phyloP scores from a whole-genome alignment of 2,329 filamentous ascomycete species.

The Colletotrichum lentis region DNA sequence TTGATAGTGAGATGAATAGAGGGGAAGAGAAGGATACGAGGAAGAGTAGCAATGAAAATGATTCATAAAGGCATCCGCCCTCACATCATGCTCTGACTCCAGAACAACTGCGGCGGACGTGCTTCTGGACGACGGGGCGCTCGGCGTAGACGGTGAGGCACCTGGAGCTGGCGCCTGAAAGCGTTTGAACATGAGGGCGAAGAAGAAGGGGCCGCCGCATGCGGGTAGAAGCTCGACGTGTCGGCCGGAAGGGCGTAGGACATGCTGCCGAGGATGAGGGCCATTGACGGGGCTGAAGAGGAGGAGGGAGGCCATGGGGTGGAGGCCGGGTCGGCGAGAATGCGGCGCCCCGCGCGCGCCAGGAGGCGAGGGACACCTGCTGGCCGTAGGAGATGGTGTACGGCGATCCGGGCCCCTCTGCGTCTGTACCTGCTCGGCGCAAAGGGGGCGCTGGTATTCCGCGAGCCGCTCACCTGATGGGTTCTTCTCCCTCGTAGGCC shows the following conservation, averaged over 20 bases:
- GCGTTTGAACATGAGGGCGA: conserved; percentile 46
- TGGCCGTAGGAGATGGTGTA: conserved; percentile 80
- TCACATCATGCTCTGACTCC: too few species aligned
- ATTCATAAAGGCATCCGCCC: too few species aligned
- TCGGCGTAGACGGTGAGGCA: conserved; percentile 40
- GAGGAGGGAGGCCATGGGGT: conserved; percentile 43
- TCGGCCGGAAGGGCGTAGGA: conserved; percentile 67
- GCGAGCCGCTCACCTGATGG: conserved; percentile 32
- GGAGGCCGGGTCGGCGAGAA: conserved; percentile 69
- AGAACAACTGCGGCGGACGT: conserved; percentile 37
- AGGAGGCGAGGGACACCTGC: conserved; percentile 69
- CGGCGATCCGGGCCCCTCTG: conserved; percentile 63
- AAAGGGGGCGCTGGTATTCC: conserved; percentile 47
- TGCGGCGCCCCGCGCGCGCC: conserved; percentile 71
- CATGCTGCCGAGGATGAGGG: conserved; percentile 69
- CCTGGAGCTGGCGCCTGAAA: conserved; percentile 41
- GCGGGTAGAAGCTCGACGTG: conserved; percentile 63
- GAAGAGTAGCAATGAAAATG: not conserved
- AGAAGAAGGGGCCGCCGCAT: conserved; percentile 43
- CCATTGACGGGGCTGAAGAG: conserved; percentile 52
- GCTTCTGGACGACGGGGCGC: conserved; percentile 43
- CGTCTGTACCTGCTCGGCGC: conserved; percentile 64
- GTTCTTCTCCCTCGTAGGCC: conserved; percentile 10
- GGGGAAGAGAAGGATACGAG: not conserved
- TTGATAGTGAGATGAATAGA: not conserved